Evolutionary conservation across 305 asterid genomes (phyloP).

Genomic region (Plantago coronopus): DNA sequence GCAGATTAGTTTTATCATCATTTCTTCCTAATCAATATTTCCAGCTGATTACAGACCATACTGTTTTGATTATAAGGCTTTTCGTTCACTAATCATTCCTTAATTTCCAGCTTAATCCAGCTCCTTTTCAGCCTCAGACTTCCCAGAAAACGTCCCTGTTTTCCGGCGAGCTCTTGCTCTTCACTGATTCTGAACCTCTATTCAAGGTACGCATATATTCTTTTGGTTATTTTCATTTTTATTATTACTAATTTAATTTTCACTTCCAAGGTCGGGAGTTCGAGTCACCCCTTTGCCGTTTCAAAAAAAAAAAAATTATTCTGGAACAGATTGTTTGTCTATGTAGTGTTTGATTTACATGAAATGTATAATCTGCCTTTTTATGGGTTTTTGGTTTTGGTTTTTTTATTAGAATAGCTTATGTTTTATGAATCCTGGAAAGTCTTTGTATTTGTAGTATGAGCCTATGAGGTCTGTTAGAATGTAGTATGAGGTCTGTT

Average conservation of each 20-base stretch:
- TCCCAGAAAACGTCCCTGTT: constrained; percentile 2
- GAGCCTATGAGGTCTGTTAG: not conserved
- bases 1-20: not conserved
- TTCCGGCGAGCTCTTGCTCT: constrained; percentile 10
- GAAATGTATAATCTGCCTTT: not conserved
- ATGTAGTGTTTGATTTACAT: not conserved
- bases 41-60: constrained; percentile 7
- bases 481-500: not conserved
- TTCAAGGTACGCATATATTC: constrained; percentile 24
- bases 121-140: constrained; percentile 10
- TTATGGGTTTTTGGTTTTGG: constrained; percentile 3
- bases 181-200: constrained; percentile 19
- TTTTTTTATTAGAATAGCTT: not conserved
- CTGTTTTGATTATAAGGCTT: not conserved
- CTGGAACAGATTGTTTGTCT: not conserved
- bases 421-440: not conserved
- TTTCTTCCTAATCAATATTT: not conserved
- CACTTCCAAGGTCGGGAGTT: too few species aligned
- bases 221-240: not conserved
- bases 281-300: too few species aligned
- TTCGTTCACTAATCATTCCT: not conserved
- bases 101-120: not conserved
- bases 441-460: not conserved
- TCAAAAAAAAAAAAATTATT: too few species aligned
- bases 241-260: not conserved